phyloP scores from a whole-genome alignment of 2,329 filamentous ascomycete species.

The Diplodia sapinea region DNA sequence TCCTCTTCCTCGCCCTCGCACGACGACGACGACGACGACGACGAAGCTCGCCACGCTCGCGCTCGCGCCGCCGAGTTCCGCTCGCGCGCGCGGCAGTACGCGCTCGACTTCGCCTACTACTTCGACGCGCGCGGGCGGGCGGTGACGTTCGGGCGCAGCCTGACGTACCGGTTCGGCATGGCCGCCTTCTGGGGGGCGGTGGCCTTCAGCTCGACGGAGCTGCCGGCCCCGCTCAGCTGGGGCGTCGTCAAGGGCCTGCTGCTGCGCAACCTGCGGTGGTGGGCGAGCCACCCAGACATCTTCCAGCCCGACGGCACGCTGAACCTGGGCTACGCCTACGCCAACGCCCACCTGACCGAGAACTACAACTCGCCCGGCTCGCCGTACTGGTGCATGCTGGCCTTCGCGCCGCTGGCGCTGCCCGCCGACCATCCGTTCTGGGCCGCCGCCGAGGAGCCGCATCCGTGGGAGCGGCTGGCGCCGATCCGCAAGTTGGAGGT shows the following conservation, averaged over 20 bases:
- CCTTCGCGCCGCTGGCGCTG: slow-evolving; percentile 75
- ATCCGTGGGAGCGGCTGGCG: slow-evolving; percentile 57
- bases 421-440: slow-evolving; percentile 76
- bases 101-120: slow-evolving; percentile 76
- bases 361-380: slow-evolving; percentile 80
- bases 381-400: slow-evolving; percentile 79
- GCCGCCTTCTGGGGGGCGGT: slow-evolving; percentile 82
- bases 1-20: not conserved
- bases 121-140: slow-evolving; percentile 73
- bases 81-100: slow-evolving; percentile 68
- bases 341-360: slow-evolving; percentile 81
- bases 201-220: slow-evolving; percentile 75
- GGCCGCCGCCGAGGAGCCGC: slow-evolving; percentile 69
- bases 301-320: slow-evolving; percentile 77
- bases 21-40: too few relatives aligned
- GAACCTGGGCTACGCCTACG: slow-evolving; percentile 75
- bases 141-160: slow-evolving; percentile 77
- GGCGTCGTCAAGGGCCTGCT: slow-evolving; percentile 79
- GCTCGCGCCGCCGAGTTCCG: slow-evolving; percentile 72
- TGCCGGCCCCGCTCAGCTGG: slow-evolving; percentile 75
- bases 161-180: slow-evolving; percentile 85
- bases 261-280: slow-evolving; percentile 77
- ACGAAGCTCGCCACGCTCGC: too few relatives aligned
- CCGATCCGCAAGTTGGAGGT: slow-evolving; percentile 67
- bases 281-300: slow-evolving; percentile 76